Base-by-base conservation (phyloP, 2,329 filamentous ascomycete genomes). In the Neocatenulostroma microsporum region DNA sequence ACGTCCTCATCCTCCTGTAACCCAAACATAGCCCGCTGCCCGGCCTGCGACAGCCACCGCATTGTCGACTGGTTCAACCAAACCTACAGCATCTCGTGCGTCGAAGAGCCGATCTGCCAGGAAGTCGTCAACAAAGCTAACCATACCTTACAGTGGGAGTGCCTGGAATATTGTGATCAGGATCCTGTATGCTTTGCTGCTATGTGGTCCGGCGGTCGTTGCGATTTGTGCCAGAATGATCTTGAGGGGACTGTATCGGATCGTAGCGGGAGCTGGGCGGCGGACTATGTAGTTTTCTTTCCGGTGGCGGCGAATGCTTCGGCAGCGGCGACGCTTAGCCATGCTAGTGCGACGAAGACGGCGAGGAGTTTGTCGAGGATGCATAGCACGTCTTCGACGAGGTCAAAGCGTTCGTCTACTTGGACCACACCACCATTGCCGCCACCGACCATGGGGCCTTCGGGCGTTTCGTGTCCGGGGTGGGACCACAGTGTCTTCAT, bases 41-140 rank as follows among this genome's bases (percentile, higher is more conserved):
- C 51, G n/a, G 41, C 33, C 7, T 55, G 51, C 33, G 39, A 49
- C 29, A 46, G 48, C 12, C 24, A 30, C 3, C 30, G 36, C 4
- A 30, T 49, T 18, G 45, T 37, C 3, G 53, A 55, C 37, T 40
- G 33, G 30, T 41, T 50, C 15, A 49, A 53, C 26, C 41, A 36
- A 23, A 44, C 42, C 3, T 55, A 54, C 37, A 48, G 39, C 8
- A 44, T 49, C 13, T 24, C 46, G 4, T 55, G 53, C 32, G 37
- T 38, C 19, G 33, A 41, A 10, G 42, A 48, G 27, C 47, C 50
- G 5, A 36, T 42, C n/a, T 54, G 50, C 36, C 42, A 42, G 15
- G 38, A 39, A 23, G 42, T 36, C 6, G 33, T 45, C 13, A 29
- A 32, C 8, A 24, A 45, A 18, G 35, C 34, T 14, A 40, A 45